Evolutionary conservation across 441 rosid species (phyloP).

Genomic region (Aleurites moluccanus): DNA sequence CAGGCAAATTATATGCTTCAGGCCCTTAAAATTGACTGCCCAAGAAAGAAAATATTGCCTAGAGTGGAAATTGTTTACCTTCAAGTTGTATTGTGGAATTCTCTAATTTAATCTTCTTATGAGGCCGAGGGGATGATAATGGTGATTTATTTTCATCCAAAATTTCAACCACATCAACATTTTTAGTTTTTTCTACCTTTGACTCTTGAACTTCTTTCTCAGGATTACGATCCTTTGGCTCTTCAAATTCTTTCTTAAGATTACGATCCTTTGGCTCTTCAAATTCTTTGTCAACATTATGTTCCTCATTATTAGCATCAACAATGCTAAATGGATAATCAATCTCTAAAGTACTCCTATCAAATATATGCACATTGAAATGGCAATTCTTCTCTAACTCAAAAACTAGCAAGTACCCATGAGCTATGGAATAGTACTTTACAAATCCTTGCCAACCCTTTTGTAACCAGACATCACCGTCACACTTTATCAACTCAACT

Average conservation of each 20-base stretch:
- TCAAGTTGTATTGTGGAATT: neutral
- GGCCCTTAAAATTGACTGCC: too few relatives aligned
- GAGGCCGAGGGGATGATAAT: neutral
- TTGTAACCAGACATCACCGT: slow-evolving; percentile 42
- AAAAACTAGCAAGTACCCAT: slow-evolving; percentile 21
- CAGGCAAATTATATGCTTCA: neutral
- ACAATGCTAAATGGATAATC: slow-evolving; percentile 15
- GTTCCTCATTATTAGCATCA: too few relatives aligned
- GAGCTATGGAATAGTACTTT: slow-evolving; percentile 33
- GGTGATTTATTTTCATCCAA: neutral
- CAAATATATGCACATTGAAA: too few relatives aligned
- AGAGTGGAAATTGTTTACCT: neutral
- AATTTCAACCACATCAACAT: neutral
- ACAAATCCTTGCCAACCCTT: slow-evolving; percentile 52
- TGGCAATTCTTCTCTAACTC: too few relatives aligned
- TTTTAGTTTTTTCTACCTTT: neutral
- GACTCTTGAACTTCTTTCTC: neutral
- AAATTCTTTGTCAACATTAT: too few relatives aligned
- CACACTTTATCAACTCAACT: slow-evolving; percentile 23
- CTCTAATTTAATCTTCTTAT: neutral
- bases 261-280: too few relatives aligned
- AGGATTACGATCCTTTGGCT: neutral
- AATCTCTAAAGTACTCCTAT: slow-evolving; percentile 15
- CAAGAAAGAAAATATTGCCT: too few relatives aligned
- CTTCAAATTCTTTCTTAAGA: too few relatives aligned